Evolutionary conservation across 1,139 yeast species (phyloP).

Genomic region (Saccharomyces hybrid): DNA sequence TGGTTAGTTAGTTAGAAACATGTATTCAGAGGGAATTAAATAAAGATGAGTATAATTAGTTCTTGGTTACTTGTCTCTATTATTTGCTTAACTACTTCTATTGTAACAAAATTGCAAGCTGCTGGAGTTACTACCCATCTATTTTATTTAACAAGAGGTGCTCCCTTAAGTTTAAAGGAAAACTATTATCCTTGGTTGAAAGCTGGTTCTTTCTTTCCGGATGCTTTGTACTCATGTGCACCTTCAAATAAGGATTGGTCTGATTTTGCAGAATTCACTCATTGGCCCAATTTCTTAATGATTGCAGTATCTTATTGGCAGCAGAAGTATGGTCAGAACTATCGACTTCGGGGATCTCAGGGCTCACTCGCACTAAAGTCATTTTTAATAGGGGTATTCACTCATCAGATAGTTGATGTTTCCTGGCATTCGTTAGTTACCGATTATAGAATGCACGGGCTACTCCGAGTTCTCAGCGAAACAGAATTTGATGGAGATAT

Average conservation of each 20-base stretch:
- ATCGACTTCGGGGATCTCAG: conserved; percentile 16
- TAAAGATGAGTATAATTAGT: not conserved
- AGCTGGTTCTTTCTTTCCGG: conserved; percentile 58
- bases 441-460: conserved; percentile 37
- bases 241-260: conserved; percentile 29
- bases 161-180: conserved; percentile 11
- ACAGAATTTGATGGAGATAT: conserved; percentile 45
- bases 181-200: conserved; percentile 25
- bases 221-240: conserved; percentile 49
- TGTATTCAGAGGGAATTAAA: not conserved
- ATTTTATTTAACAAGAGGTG: conserved; percentile 36
- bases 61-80: not conserved
- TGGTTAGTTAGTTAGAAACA: not conserved
- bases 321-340: conserved; percentile 26
- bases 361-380: conserved; percentile 36
- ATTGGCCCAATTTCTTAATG: conserved; percentile 56
- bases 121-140: conserved; percentile 36
- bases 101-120: conserved; percentile 2
- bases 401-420: conserved; percentile 54
- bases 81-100: not conserved
- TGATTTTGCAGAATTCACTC: conserved; percentile 50
- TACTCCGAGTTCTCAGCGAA: conserved; percentile 40
- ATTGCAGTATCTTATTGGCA: conserved; percentile 38
- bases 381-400: conserved; percentile 46
- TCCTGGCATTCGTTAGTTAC: conserved; percentile 56